phyloP scores from a whole-genome alignment of 768 basidiomycete species.

The Mycena metata region DNA sequence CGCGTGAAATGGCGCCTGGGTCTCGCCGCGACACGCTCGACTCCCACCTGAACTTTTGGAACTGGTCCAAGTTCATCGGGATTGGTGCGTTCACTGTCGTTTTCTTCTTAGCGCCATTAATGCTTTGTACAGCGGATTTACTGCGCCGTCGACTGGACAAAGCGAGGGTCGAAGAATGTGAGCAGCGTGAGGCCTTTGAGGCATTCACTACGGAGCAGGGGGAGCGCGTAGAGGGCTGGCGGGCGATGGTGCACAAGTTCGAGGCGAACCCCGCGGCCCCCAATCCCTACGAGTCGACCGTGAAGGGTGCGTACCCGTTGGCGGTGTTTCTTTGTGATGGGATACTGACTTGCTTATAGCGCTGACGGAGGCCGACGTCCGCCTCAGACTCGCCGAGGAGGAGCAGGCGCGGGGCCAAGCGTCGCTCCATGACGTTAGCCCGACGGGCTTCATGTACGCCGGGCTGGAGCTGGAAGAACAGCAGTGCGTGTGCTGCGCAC shows the following conservation, averaged over 20 bases:
- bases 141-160: not conserved
- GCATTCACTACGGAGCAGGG: conserved; percentile 2
- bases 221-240: conserved; percentile 5
- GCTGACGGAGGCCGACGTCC: conserved; percentile 11
- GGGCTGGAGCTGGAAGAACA: conserved; percentile 13
- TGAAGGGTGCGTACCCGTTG: not conserved
- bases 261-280: not conserved
- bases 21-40: conserved; percentile 44
- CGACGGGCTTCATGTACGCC: conserved; percentile 1
- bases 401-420: conserved; percentile 4
- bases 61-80: conserved; percentile 44
- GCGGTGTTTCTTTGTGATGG: not conserved
- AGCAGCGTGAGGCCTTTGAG: not conserved
- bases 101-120: not conserved
- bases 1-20: not conserved
- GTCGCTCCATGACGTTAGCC: conserved; percentile 11
- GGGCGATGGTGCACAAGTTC: not conserved
- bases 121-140: not conserved
- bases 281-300: conserved; percentile 6
- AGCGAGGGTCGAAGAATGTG: not conserved
- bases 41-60: conserved; percentile 43
- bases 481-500: conserved; percentile 23
- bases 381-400: conserved; percentile 2
- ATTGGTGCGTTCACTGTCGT: conserved; percentile 37
- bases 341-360: not conserved